A percentile compares a stretch with the other conserved stretches of the same genome.
Conservation (phyloP, 148 eudicot genomes). For the Silene conica region DNA sequence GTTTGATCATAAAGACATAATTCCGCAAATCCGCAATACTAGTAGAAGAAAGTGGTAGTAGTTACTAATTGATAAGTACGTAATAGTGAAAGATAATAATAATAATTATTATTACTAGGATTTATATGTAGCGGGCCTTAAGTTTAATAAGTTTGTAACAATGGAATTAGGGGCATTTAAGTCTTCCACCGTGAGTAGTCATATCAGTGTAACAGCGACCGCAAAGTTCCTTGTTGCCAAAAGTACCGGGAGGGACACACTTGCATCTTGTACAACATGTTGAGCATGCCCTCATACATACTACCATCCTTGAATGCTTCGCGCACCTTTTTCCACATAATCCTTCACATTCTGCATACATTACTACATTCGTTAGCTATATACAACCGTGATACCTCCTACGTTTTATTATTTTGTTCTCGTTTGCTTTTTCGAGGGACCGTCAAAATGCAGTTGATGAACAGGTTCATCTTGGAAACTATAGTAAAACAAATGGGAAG, state of each 20-base stretch:
- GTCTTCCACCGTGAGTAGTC: conserved; percentile 56
- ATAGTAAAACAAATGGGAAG: too few species aligned
- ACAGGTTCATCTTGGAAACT: too few species aligned
- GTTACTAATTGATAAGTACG: background rate
- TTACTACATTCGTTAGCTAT: too few species aligned
- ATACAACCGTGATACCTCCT: too few species aligned
- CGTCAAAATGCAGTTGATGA: too few species aligned
- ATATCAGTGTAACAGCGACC: conserved; percentile 65
- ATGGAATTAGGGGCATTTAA: conserved; percentile 53
- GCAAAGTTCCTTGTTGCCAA: conserved; percentile 56
- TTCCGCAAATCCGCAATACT: background rate
- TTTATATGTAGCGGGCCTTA: too few species aligned
- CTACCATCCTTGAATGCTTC: conserved; percentile 38
- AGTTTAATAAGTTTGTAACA: too few species aligned
- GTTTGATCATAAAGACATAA: background rate
- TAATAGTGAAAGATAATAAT: background rate
- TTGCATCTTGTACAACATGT: conserved; percentile 69
- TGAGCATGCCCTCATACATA: conserved; percentile 57
- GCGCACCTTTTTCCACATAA: conserved; percentile 52
- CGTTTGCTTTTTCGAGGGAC: too few species aligned
- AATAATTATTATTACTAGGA: background rate
- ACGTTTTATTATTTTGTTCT: too few species aligned
- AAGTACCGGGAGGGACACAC: conserved; percentile 78
- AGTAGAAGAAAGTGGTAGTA: background rate
- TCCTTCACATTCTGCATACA: conserved; percentile 43